These are phyloP conservation scores for Fusarium neocosmosporiellum DNA, from an alignment of 2,329 filamentous ascomycete genomes.

Conservation along the genomic window DNA sequence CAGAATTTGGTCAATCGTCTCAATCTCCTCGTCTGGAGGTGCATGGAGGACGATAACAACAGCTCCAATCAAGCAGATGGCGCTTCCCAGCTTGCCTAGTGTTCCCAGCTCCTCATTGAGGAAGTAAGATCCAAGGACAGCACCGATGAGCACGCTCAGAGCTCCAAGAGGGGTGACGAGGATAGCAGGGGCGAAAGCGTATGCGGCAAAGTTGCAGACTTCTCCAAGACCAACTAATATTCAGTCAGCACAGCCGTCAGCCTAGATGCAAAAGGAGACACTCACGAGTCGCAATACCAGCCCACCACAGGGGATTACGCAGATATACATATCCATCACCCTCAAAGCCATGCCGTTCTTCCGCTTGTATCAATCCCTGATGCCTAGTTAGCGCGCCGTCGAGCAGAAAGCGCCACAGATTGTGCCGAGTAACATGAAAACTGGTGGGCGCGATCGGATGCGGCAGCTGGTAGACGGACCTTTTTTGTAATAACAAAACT, in stretches of 20 bases:
- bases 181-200: conserved; percentile 98
- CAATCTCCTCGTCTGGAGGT: conserved; percentile 90
- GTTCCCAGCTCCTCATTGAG: conserved; percentile 90
- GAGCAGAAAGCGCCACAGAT: background rate
- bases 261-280: conserved; percentile 4
- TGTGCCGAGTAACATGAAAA: background rate
- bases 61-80: conserved; percentile 94
- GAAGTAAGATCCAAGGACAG: conserved; percentile 95
- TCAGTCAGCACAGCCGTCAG: conserved; percentile 31
- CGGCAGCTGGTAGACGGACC: conserved; percentile 59
- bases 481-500: conserved; percentile 99
- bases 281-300: conserved; percentile 88
- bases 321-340: conserved; percentile 96
- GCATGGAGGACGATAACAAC: conserved; percentile 98
- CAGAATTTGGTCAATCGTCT: conserved; percentile 92
- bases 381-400: conserved; percentile 20
- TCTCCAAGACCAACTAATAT: conserved; percentile 87
- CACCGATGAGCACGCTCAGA: conserved; percentile 92
- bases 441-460: background rate
- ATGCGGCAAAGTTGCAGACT: conserved; percentile 96
- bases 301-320: conserved; percentile 97
- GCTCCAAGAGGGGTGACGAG: conserved; percentile 95
- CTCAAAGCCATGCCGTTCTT: conserved; percentile 93
- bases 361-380: conserved; percentile 89
- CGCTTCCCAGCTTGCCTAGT: conserved; percentile 92